These are phyloP conservation scores for Metschnikowia continentalis DNA, from an alignment of 805 yeast species.

Conservation along the genomic window DNA sequence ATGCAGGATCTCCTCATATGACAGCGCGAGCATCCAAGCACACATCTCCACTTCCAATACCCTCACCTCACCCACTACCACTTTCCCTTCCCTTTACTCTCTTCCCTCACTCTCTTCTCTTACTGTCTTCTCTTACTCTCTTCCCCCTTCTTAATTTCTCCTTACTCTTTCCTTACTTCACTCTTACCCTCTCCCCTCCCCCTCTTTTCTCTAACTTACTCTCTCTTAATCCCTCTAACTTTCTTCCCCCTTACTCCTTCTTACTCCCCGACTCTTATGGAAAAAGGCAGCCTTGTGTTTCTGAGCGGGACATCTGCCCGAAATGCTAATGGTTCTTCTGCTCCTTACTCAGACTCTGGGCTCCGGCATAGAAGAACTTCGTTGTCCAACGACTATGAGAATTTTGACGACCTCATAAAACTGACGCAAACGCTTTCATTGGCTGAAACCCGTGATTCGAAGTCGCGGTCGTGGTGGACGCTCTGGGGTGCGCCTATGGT, in stretches of 20 bases:
- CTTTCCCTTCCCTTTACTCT: no score
- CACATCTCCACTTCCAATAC: no score
- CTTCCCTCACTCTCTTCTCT: no score
- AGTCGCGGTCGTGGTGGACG: conserved; percentile 2
- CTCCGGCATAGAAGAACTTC: conserved; percentile 1
- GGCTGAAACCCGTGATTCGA: background rate
- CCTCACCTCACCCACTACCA: no score
- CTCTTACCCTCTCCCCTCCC: background rate
- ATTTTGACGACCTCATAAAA: conserved; percentile 15
- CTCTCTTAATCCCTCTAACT: background rate
- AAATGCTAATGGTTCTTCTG: background rate
- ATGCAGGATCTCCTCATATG: background rate
- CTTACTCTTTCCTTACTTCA: no score
- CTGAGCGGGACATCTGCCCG: background rate
- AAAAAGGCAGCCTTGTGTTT: background rate
- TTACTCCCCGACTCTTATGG: background rate
- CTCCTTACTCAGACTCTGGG: background rate
- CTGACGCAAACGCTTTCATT: conserved; percentile 16
- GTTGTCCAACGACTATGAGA: background rate
- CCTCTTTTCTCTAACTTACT: no score
- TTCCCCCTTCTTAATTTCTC: background rate
- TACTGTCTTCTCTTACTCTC: no score
- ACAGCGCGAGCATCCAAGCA: background rate
- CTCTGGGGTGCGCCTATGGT: conserved; percentile 8
- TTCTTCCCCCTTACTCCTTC: background rate